Conservation (phyloP, 2,329 filamentous ascomycete species). For the Corynespora cassiicola region DNA sequence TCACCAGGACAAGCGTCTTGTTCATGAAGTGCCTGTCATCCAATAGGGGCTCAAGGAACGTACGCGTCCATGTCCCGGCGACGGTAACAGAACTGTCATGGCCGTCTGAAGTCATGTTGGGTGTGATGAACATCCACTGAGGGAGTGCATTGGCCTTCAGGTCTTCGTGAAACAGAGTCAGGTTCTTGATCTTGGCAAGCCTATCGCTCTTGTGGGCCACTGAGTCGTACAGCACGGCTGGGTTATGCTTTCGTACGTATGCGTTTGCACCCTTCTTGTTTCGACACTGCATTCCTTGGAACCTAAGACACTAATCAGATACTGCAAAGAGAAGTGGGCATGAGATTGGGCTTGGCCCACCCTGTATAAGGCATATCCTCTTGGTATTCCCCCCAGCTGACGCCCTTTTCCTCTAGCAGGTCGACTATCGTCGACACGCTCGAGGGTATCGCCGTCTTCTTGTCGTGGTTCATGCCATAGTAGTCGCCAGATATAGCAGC, state of each 20-base stretch:
- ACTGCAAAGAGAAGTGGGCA: slow-evolving; percentile 74
- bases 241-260: slow-evolving; percentile 86
- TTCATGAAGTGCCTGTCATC: slow-evolving; percentile 74
- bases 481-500: slow-evolving; percentile 73
- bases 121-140: slow-evolving; percentile 49
- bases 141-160: slow-evolving; percentile 28
- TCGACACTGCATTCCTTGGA: slow-evolving; percentile 65
- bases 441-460: slow-evolving; percentile 58
- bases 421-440: slow-evolving; percentile 51
- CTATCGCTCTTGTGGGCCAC: slow-evolving; percentile 66
- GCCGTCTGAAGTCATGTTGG: slow-evolving; percentile 76
- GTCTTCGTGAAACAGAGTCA: slow-evolving; percentile 66
- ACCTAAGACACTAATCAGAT: slow-evolving; percentile 77
- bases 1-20: slow-evolving; percentile 76
- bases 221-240: slow-evolving; percentile 69
- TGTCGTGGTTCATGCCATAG: slow-evolving; percentile 74
- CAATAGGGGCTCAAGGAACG: slow-evolving; percentile 74
- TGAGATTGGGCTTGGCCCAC: slow-evolving; percentile 48
- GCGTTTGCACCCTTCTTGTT: slow-evolving; percentile 72
- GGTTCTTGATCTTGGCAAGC: slow-evolving; percentile 75
- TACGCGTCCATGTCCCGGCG: slow-evolving; percentile 71
- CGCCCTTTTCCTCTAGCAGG: slow-evolving; percentile 49
- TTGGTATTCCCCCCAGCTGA: slow-evolving; percentile 69
- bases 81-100: slow-evolving; percentile 76
- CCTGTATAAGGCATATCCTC: slow-evolving; percentile 60